A percentile compares a stretch with the other conserved stretches of the same genome.
phyloP scores from a whole-genome alignment of 495 filamentous ascomycete genomes.

The Chaetomium tenue region DNA sequence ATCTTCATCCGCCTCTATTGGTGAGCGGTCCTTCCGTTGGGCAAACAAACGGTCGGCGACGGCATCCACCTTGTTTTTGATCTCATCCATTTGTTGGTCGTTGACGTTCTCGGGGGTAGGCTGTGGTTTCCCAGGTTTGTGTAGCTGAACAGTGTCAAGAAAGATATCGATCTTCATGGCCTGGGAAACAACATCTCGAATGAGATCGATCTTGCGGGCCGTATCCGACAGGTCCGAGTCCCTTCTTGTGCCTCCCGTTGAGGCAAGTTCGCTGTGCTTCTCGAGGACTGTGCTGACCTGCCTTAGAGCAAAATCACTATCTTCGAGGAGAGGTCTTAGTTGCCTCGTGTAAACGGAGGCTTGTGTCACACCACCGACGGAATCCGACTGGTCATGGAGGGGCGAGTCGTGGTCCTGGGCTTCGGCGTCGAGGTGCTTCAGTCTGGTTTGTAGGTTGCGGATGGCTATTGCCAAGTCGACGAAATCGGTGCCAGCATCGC shows the following conservation, averaged over 20 bases:
- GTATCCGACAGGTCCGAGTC: constrained; percentile 33
- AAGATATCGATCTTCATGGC: constrained; percentile 47
- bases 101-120: constrained; percentile 26
- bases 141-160: constrained; percentile 48
- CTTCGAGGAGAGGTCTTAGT: constrained; percentile 47
- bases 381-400: constrained; percentile 36
- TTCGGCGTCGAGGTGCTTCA: constrained; percentile 52
- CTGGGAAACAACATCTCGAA: constrained; percentile 41
- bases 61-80: constrained; percentile 52
- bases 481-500: constrained; percentile 42
- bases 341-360: constrained; percentile 41
- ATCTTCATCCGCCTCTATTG: constrained; percentile 44
- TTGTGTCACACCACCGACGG: constrained; percentile 19
- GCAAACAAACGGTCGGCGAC: constrained; percentile 49
- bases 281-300: constrained; percentile 49
- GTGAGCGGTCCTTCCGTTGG: constrained; percentile 35
- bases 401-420: constrained; percentile 49
- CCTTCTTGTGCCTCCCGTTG: constrained; percentile 20
- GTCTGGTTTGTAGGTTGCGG: constrained; percentile 45
- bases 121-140: constrained; percentile 40
- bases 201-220: constrained; percentile 38
- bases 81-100: constrained; percentile 37
- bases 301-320: constrained; percentile 49
- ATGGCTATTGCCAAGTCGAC: constrained; percentile 39
- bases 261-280: constrained; percentile 29